Base-by-base conservation (phyloP, 2,329 filamentous ascomycete species). In the Colletotrichum sansevieriae region DNA sequence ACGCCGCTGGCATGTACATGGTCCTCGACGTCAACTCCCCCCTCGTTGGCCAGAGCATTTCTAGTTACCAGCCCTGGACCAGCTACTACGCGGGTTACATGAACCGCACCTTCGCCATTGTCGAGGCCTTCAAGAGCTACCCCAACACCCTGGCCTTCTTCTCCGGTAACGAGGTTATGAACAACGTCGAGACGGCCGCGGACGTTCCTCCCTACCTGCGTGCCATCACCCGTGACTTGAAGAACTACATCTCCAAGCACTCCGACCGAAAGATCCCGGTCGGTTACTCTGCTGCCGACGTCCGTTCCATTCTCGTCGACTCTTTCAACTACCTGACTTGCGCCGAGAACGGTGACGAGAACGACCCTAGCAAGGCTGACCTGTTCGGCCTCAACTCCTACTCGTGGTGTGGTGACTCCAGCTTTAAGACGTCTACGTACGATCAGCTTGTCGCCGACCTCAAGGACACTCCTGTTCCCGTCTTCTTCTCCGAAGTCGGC, bases 401-500 rank as follows among this genome's bases (percentile, higher is more conserved):
- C 79, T 92, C 90, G 77, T 93, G 91, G 85, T 92, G 91, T 74
- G 87, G 86, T 61, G 81, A 88, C 12, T 90, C 90, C 62, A 88
- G 85, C 55, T 92, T 88, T 78, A 78, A 86, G 65, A 86, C 83
- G 59, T 88, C 89, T 3, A 86, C 87, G 41, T 94, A 91, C 77
- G 81, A 91, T 72, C 80, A 83, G 18, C 83, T 94, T 41, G 88
- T 92, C 55, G 77, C 82, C 2, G 87, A 90, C 77, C 94, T 95
- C 83, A 80, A 84, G 73, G 84, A 84, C 71, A 87, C 86, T 44
- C 87, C 90, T 15, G 86, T 94, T 43, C 92, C 92, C 37, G 85
- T 95, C 74, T 95, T 95, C 85, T 95, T 93, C 84, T 93, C 91
- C 71, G 93, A 96, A 76, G 91, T 86, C 74, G 93, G 93, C 70